phyloP scores from a whole-genome alignment of 2,329 filamentous ascomycete species.

The Scytalidium lignicola region DNA sequence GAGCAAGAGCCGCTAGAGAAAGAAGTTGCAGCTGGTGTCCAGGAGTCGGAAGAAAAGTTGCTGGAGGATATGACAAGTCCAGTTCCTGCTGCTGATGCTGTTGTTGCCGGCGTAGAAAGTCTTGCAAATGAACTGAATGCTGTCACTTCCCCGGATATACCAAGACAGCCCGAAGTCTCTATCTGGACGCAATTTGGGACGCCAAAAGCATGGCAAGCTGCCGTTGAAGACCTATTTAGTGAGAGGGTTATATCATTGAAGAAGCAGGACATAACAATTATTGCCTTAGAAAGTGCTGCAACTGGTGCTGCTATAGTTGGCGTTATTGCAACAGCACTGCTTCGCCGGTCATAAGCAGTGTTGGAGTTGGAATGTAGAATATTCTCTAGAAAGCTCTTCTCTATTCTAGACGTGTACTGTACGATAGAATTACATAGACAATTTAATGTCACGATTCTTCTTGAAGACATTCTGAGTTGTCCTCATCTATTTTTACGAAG shows the following conservation, averaged over 20 bases:
- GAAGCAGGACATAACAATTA: slow-evolving; percentile 66
- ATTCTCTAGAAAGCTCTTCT: slow-evolving; percentile 7
- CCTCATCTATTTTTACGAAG: not conserved
- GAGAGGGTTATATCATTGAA: slow-evolving; percentile 57
- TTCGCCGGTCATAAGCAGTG: slow-evolving; percentile 19
- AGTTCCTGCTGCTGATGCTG: slow-evolving; percentile 18
- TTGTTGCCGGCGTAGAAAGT: slow-evolving; percentile 14
- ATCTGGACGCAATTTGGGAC: slow-evolving; percentile 10
- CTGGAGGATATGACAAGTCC: slow-evolving; percentile 1
- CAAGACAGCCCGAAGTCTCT: slow-evolving; percentile 15
- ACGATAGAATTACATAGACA: not conserved
- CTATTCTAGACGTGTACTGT: not conserved
- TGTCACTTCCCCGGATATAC: slow-evolving; percentile 14
- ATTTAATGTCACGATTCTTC: not conserved
- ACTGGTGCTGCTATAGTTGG: slow-evolving; percentile 59
- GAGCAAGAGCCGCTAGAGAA: slow-evolving; percentile 16
- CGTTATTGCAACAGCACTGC: slow-evolving; percentile 24
- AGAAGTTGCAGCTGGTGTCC: slow-evolving; percentile 15
- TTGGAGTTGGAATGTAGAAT: slow-evolving; percentile 12
- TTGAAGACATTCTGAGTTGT: not conserved
- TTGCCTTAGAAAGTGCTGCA: slow-evolving; percentile 62
- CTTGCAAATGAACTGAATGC: slow-evolving; percentile 9
- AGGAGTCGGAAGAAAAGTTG: slow-evolving; percentile 17
- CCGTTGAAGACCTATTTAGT: slow-evolving; percentile 56
- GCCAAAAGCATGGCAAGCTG: slow-evolving; percentile 40